Percentiles rank a stretch among this genome's conserved stretches.
These are phyloP conservation scores for Hibiscus mutabilis DNA, from an alignment of 345 rosid species.

Conservation along the genomic window DNA sequence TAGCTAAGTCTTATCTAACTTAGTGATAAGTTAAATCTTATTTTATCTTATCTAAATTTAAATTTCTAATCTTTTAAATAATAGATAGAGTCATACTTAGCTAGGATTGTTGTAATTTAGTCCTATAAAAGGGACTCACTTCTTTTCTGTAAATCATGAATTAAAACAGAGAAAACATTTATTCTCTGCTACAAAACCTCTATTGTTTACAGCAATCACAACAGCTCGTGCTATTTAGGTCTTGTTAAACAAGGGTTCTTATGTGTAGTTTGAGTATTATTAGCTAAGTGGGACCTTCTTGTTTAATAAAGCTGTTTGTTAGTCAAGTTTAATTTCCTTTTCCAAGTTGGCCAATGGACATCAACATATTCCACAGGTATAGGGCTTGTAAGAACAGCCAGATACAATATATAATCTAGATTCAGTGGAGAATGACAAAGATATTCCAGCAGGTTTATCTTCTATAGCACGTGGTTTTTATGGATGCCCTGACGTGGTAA, in stretches of 20 bases:
- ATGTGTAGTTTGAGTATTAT: background rate
- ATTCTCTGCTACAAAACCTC: too few species aligned
- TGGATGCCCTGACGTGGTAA: background rate
- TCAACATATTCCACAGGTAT: background rate
- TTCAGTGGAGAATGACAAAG: background rate
- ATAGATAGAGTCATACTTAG: too few species aligned
- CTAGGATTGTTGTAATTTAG: too few species aligned
- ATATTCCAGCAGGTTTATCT: background rate
- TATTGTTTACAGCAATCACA: too few species aligned
- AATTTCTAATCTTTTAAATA: too few species aligned
- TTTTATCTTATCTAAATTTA: too few species aligned
- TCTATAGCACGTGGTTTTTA: background rate
- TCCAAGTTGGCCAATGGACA: background rate
- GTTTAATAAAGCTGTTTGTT: background rate
- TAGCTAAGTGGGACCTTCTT: background rate
- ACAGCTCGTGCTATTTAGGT: background rate
- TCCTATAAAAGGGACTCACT: too few species aligned
- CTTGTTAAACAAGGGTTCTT: background rate
- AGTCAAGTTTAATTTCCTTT: constrained; percentile 1
- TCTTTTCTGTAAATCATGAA: too few species aligned
- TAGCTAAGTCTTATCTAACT: too few species aligned
- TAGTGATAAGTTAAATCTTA: too few species aligned
- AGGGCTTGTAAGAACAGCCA: background rate
- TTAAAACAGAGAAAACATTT: too few species aligned
- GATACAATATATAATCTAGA: background rate